Percentiles rank a stretch among this genome's conserved stretches.
Evolutionary conservation across 1,284 basidiomycete species (phyloP).

Genomic region (Ceratorhiza oryzae-sativae): DNA sequence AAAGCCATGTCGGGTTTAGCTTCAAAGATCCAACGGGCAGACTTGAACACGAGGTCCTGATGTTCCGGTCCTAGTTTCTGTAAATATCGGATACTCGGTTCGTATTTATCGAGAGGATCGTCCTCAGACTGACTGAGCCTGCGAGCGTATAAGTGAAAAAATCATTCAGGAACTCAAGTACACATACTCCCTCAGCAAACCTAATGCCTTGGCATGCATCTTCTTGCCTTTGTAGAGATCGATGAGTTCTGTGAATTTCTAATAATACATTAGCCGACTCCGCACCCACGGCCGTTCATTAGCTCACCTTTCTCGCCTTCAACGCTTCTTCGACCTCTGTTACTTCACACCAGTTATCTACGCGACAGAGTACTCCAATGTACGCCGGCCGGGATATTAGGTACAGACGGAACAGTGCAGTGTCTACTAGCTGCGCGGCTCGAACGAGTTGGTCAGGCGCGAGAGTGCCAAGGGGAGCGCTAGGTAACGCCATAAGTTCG

Average conservation of each 20-base stretch:
- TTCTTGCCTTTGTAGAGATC: constrained; percentile 93
- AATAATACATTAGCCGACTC: neutral
- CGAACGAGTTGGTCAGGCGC: constrained; percentile 82
- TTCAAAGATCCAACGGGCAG: constrained; percentile 85
- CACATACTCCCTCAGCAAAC: constrained; percentile 79
- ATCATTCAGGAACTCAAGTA: neutral
- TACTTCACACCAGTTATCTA: constrained; percentile 98
- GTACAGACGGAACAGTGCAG: constrained; percentile 94
- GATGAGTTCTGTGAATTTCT: constrained; percentile 92
- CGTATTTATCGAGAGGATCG: constrained; percentile 79
- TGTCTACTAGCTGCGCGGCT: constrained; percentile 94
- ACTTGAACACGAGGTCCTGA: constrained; percentile 78
- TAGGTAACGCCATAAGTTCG: constrained; percentile 78
- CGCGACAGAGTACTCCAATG: constrained; percentile 86
- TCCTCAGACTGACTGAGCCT: constrained; percentile 83
- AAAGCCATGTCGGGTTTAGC: constrained; percentile 75
- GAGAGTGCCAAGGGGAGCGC: constrained; percentile 70
- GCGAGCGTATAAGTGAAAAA: neutral
- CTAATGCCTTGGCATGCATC: constrained; percentile 91
- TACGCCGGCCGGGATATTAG: constrained; percentile 83
- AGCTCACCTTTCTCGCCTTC: constrained; percentile 74
- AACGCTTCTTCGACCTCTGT: constrained; percentile 92
- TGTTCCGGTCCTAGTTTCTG: constrained; percentile 88
- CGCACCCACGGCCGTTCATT: neutral
- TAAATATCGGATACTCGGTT: constrained; percentile 87